These are phyloP conservation scores for Hypoxylon perforatum DNA, from an alignment of 495 filamentous ascomycete species.

Conservation along the genomic window DNA sequence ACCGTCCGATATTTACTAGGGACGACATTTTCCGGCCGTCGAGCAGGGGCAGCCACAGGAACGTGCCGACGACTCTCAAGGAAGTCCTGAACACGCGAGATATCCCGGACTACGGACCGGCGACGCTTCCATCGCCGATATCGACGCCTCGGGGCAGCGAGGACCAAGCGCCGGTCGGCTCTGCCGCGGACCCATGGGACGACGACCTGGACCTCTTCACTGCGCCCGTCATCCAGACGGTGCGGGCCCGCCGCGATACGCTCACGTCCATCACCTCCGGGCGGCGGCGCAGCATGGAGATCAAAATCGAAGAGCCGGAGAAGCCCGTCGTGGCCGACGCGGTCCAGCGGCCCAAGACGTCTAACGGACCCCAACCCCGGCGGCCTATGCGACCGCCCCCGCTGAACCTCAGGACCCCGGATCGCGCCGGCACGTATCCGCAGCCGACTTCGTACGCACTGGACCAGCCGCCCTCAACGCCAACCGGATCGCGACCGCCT, in stretches of 20 bases:
- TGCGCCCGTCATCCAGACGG: conserved; percentile 53
- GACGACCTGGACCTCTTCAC: conserved; percentile 25
- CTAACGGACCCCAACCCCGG: conserved; percentile 19
- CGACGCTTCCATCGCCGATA: conserved; percentile 42
- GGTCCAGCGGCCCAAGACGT: conserved; percentile 26
- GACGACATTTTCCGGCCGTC: conserved; percentile 23
- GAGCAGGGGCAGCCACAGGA: conserved; percentile 30
- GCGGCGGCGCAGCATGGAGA: conserved; percentile 55
- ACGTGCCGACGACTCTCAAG: conserved; percentile 27
- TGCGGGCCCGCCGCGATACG: conserved; percentile 57
- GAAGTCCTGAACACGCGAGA: conserved; percentile 30
- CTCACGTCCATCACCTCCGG: conserved; percentile 44
- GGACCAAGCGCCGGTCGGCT: conserved; percentile 33
- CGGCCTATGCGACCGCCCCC: conserved; percentile 39
- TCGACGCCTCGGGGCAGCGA: conserved; percentile 43
- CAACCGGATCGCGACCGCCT: conserved; percentile 14
- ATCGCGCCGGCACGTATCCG: conserved; percentile 38
- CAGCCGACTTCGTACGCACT: conserved; percentile 26
- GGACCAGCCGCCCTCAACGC: conserved; percentile 27
- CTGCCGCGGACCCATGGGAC: not conserved
- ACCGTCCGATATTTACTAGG: conserved; percentile 12
- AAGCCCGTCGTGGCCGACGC: conserved; percentile 22
- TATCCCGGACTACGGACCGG: conserved; percentile 33
- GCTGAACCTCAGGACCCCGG: conserved; percentile 33
- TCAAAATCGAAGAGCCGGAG: conserved; percentile 58